These are phyloP conservation scores for Raddia distichophylla DNA, from an alignment of 176 grass and related monocot genomes.

Conservation along the genomic window DNA sequence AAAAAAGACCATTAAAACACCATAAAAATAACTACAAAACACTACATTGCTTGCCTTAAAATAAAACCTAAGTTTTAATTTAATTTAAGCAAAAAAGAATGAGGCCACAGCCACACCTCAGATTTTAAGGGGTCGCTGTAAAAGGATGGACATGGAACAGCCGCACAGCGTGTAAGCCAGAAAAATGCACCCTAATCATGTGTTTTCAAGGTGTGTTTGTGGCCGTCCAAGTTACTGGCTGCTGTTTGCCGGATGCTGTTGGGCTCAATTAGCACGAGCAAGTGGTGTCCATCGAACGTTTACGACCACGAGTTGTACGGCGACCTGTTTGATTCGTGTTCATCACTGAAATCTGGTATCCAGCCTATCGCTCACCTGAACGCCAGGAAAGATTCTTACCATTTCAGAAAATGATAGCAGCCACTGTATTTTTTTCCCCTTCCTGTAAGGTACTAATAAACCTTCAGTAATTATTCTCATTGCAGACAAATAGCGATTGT, in stretches of 20 bases:
- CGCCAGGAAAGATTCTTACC: not conserved
- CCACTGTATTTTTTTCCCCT: not conserved
- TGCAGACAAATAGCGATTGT: not conserved
- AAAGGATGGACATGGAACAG: not conserved
- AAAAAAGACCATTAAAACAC: too few relatives aligned
- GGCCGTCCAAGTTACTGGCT: slow-evolving; percentile 26
- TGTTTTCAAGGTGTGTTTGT: not conserved
- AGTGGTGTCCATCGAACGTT: slow-evolving; percentile 25
- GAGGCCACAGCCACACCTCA: too few relatives aligned
- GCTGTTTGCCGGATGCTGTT: not conserved
- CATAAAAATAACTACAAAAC: too few relatives aligned
- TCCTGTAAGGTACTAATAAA: too few relatives aligned
- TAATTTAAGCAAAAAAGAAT: too few relatives aligned
- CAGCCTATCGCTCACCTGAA: not conserved
- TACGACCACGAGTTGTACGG: slow-evolving; percentile 23
- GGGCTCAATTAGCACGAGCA: not conserved
- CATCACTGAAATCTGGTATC: not conserved
- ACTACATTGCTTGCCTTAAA: too few relatives aligned
- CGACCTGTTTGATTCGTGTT: slow-evolving; percentile 27
- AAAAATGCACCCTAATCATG: slow-evolving; percentile 2
- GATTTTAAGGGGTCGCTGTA: not conserved
- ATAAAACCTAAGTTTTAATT: too few relatives aligned
- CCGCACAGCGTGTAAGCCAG: not conserved
- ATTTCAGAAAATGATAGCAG: not conserved
- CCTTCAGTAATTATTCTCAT: not conserved